Evolutionary conservation across 495 filamentous ascomycete genomes (phyloP), one percentile per base, ranked within the genome.

Genomic region (Penicillium odoratum): DNA sequence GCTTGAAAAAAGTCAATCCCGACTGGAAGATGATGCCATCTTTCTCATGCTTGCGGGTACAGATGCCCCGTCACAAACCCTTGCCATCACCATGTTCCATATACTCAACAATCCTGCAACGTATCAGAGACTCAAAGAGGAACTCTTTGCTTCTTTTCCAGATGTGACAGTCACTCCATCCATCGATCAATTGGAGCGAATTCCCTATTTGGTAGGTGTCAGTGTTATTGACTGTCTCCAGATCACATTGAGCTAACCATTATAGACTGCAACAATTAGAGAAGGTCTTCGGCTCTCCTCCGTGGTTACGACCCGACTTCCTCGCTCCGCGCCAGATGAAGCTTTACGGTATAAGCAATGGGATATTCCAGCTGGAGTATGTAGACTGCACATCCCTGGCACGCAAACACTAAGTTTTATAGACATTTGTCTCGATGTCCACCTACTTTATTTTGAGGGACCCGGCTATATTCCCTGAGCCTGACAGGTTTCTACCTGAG

Each of bases 211-310:
- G 8, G 68, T 67, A 56, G 33, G 49, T 21, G 21, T 1, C 2
- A 21, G 21, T 21, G 21, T 21, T 21, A 1, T 21, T 21, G 1
- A 21, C 2, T 21, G 21, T 21, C 21, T 21, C 2, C 21, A 21
- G 21, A 21, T 21, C 21, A 1, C 16, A 11, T 15, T 11, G 11
- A 26, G 15, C 51, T 3, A 8, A 57, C 40, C 11, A 56, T 51
- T 7, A 21, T 46, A 71, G 43, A 82, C 79, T 47, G 83, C 83
- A 6, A 73, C 83, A 2, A 72, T 88, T 5, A 74, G 74, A 58
- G 84, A 87, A 61, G 80, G 79, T 0, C 66, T 88, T 30, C 73
- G 85, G 13, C 78, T 79, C 46, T 84, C 82, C n/a, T 52, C 59
- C 0, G 48, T 66, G 0, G 65, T 75, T 5, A 69, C 67, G 7